Conservation (phyloP, 2,329 filamentous ascomycete genomes). For the Monosporascus sp. region DNA sequence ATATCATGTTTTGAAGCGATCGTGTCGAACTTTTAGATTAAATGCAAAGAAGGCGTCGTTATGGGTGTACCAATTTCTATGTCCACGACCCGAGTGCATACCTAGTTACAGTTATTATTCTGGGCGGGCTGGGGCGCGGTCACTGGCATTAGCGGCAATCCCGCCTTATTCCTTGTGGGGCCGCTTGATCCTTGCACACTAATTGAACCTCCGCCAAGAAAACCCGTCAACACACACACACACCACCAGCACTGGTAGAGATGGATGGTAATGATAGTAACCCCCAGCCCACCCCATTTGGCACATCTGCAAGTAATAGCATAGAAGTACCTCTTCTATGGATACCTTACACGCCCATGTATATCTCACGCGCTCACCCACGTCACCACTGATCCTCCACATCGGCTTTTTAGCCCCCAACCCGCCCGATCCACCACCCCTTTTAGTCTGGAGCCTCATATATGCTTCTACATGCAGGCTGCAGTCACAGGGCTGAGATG, state of each 20-base stretch:
- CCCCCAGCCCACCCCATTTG: too few species aligned
- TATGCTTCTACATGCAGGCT: conserved; percentile 8
- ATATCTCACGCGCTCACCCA: background rate
- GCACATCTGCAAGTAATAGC: too few species aligned
- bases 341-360: background rate
- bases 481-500: conserved; percentile 13
- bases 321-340: too few species aligned
- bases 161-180: background rate
- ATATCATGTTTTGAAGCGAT: too few species aligned
- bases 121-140: background rate
- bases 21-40: too few species aligned
- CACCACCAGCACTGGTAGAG: too few species aligned
- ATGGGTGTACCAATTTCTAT: too few species aligned
- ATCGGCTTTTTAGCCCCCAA: conserved; percentile 12
- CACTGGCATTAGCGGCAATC: background rate
- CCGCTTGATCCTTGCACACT: background rate
- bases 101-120: background rate
- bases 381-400: background rate
- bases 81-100: too few species aligned
- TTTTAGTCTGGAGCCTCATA: conserved; percentile 19
- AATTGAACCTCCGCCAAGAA: too few species aligned
- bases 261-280: too few species aligned
- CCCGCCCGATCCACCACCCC: conserved; percentile 14
- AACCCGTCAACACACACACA: too few species aligned
- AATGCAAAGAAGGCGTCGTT: too few species aligned